Base-by-base conservation (phyloP, 169 alveolate species). In the Eimeria falciformis region DNA sequence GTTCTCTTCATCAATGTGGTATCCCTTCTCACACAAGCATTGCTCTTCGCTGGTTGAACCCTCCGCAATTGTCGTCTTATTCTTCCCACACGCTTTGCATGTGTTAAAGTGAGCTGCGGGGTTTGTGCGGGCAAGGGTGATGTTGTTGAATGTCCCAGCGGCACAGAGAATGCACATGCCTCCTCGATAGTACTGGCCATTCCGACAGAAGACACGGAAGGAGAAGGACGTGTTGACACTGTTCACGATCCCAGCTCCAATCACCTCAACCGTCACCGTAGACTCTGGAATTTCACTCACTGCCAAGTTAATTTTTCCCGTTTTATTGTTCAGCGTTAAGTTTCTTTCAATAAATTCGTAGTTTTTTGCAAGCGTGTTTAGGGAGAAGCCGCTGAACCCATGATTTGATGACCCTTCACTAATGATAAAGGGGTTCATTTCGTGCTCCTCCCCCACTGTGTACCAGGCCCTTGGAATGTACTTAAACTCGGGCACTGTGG, bases 11-110 rank as follows among this genome's bases (percentile, higher is more conserved):
- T 91, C 90, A 25, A 71, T 68, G 82, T 96, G 95, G 69, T 95
- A 96, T n/a, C 98, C 98, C 47, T 93, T 91, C 77, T 95, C 94
- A 65, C 98, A 96, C 43, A 90, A 81, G 43, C 98, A 96, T 40
- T 93, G 94, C 18, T 86, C 95, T 29, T 47, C 79, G 58, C 97
- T 94, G 50, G 69, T 82, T 12, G 98, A 75, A 2, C 97, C 96
- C 43, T 45, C 73, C 21, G 92, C 86, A 40, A 94, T 77, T 9
- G 96, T 92, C 12, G 91, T 78, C 21, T 43, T 45, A 23, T 33
- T 21, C 21, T 33, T 55, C 17, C 29, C 53, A 40, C 91, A 71
- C 18, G 40, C 23, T 46, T 43, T 37, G 33, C 85, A 91, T 25
- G 96, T 91, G 27, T 56, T 77, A 11, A 58, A 78, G 87, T 90